phyloP scores from a whole-genome alignment of 495 filamentous ascomycete genomes.

The Niebla homalea region DNA sequence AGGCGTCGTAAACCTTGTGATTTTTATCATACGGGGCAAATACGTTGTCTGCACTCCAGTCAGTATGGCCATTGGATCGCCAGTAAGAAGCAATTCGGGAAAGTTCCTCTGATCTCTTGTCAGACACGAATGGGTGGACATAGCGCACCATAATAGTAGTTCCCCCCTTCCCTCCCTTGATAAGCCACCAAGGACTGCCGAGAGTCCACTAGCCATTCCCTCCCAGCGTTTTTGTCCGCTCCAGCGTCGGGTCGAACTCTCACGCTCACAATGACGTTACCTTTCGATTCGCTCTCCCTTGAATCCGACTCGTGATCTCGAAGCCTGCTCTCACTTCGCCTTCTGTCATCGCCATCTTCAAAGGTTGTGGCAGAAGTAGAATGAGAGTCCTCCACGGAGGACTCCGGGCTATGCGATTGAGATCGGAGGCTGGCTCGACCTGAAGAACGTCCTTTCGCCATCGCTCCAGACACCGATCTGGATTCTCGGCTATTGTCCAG shows the following conservation, averaged over 20 bases:
- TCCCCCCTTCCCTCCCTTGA: slow-evolving; percentile 76
- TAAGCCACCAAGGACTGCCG: slow-evolving; percentile 69
- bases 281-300: slow-evolving; percentile 56
- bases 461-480: slow-evolving; percentile 48
- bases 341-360: slow-evolving; percentile 51
- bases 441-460: slow-evolving; percentile 50
- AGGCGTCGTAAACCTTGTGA: slow-evolving; percentile 82
- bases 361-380: slow-evolving; percentile 82
- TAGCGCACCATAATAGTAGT: slow-evolving; percentile 77
- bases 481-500: slow-evolving; percentile 66
- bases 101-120: not conserved
- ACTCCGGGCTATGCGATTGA: slow-evolving; percentile 75
- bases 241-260: slow-evolving; percentile 73
- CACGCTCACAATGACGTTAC: slow-evolving; percentile 93
- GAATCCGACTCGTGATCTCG: slow-evolving; percentile 23
- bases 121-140: not conserved
- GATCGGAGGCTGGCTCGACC: slow-evolving; percentile 59
- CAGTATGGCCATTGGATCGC: not conserved
- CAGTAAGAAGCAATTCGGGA: not conserved
- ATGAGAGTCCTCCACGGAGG: slow-evolving; percentile 79
- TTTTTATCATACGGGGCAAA: slow-evolving; percentile 89
- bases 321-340: slow-evolving; percentile 22
- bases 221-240: slow-evolving; percentile 48
- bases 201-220: slow-evolving; percentile 92
- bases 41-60: slow-evolving; percentile 64